A percentile compares a stretch with the other conserved stretches of the same genome.
Evolutionary conservation across 768 basidiomycete species (phyloP).

Genomic region (Tylopilus felleus): DNA sequence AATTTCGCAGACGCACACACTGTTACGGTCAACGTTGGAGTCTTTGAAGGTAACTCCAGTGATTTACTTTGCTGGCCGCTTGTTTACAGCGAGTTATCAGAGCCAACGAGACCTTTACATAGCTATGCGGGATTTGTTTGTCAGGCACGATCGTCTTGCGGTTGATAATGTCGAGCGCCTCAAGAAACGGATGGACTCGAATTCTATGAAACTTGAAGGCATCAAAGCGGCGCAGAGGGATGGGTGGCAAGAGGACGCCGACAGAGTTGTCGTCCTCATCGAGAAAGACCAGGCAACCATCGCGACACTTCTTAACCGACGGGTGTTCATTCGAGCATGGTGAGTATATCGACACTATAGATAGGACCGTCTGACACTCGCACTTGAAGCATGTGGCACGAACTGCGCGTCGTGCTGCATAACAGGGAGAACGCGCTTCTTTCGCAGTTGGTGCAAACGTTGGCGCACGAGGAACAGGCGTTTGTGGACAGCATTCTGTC

Average conservation of each 20-base stretch:
- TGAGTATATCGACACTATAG: constrained; percentile 33
- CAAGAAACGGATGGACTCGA: constrained; percentile 79
- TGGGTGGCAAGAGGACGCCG: constrained; percentile 83
- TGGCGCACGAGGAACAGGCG: constrained; percentile 70
- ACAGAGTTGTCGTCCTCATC: constrained; percentile 64
- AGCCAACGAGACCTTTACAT: constrained; percentile 82
- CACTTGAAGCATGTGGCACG: constrained; percentile 84
- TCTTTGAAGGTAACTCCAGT: constrained; percentile 58
- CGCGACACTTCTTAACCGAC: constrained; percentile 64
- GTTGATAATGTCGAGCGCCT: constrained; percentile 85
- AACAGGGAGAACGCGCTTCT: constrained; percentile 84
- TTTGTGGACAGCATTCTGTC: constrained; percentile 59
- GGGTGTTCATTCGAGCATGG: constrained; percentile 88
- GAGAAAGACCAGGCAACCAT: constrained; percentile 88
- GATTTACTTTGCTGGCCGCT: constrained; percentile 1
- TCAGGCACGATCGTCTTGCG: constrained; percentile 85
- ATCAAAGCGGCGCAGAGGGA: constrained; percentile 70
- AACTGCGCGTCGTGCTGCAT: constrained; percentile 88
- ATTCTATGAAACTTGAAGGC: constrained; percentile 71
- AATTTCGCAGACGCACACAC: constrained; percentile 49
- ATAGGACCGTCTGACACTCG: constrained; percentile 5
- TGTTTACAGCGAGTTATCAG: constrained; percentile 35
- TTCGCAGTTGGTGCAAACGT: constrained; percentile 66
- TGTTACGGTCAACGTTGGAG: constrained; percentile 71
- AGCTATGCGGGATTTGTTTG: constrained; percentile 81